Evolutionary conservation across 768 basidiomycete genomes (phyloP), one percentile per base, ranked within the genome.

Genomic region (Amanita rubescens): DNA sequence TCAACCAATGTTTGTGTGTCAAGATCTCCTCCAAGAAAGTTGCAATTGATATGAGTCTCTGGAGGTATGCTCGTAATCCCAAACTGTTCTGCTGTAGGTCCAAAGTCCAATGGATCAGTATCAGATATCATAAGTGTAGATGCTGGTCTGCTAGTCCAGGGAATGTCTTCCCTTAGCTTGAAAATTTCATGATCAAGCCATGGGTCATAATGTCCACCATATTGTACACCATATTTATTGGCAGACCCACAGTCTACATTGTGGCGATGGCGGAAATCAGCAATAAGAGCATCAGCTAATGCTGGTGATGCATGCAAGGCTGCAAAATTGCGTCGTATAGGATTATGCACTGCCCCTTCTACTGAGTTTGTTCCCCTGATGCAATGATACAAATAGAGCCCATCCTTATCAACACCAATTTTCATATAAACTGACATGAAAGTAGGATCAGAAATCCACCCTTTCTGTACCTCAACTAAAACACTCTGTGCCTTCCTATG

Each of bases 301-400:
- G 60, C 55, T 32, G 49, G 50, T 30, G 60, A 60, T 10, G 60
- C 62, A 60, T 58, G 53, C 8, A 64, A 56, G 15, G 63, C 57
- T 34, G 45, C 59, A 65, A 65, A 65, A 27, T 53, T 60, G 2
- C 19, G 33, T 15, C 43, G 37, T 39, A 64, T 49, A 46, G 57
- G 55, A 47, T 54, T 58, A 56, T 64, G 63, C 44, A 59, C 53
- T 11, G 49, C 60, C 39, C 62, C 61, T 57, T 65, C 62, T 51
- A 63, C 53, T 39, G 60, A 60, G 22, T 60, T 65, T 48, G 63
- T 64, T 6, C 64, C 62, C 15, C 55, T 15, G 9, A 59, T 32
- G 44, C 48, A 58, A 19, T 56, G 53, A 46, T 58, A 62, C 22
- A 56, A 10, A 19, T 35, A 22, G 45, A 60, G 52, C 8, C 62